A percentile compares a stretch with the other conserved stretches of the same genome.
phyloP scores from a whole-genome alignment of 345 rosid genomes.

The Anacardium occidentale region DNA sequence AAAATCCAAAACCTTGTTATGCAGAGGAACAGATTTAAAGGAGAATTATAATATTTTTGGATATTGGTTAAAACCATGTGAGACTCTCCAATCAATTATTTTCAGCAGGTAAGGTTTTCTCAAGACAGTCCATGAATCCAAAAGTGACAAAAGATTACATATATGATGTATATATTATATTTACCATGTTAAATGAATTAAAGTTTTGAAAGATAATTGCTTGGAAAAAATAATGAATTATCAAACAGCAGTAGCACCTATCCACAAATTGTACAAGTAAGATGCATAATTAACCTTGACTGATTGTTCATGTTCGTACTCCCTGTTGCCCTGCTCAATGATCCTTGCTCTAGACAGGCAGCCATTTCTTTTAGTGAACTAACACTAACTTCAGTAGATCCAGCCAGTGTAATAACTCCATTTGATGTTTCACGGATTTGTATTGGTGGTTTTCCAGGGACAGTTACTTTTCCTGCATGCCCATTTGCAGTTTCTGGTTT shows the following conservation, averaged over 20 bases:
- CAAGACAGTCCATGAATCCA: background rate
- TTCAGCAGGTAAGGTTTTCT: background rate
- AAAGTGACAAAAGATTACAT: background rate
- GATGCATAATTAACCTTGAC: conserved; percentile 57
- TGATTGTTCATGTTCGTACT: conserved; percentile 98
- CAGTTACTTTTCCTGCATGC: conserved; percentile 51
- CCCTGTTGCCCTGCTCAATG: conserved; percentile 91
- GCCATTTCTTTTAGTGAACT: conserved; percentile 86
- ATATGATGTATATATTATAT: background rate
- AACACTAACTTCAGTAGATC: conserved; percentile 92
- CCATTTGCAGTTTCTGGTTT: conserved; percentile 62
- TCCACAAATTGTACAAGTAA: background rate
- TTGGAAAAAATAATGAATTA: background rate
- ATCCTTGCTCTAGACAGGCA: conserved; percentile 92
- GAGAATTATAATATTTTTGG: background rate
- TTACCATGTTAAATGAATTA: background rate
- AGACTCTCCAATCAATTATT: background rate
- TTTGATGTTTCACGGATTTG: conserved; percentile 96
- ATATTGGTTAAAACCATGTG: background rate
- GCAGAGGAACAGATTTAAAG: background rate
- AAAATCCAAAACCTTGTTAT: too few relatives aligned
- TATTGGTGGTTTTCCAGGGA: conserved; percentile 89
- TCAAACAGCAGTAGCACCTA: background rate
- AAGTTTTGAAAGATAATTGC: background rate
- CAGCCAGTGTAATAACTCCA: conserved; percentile 95